These are phyloP conservation scores for Bjerkandera adusta DNA, from an alignment of 1,284 basidiomycete species.

Conservation along the genomic window DNA sequence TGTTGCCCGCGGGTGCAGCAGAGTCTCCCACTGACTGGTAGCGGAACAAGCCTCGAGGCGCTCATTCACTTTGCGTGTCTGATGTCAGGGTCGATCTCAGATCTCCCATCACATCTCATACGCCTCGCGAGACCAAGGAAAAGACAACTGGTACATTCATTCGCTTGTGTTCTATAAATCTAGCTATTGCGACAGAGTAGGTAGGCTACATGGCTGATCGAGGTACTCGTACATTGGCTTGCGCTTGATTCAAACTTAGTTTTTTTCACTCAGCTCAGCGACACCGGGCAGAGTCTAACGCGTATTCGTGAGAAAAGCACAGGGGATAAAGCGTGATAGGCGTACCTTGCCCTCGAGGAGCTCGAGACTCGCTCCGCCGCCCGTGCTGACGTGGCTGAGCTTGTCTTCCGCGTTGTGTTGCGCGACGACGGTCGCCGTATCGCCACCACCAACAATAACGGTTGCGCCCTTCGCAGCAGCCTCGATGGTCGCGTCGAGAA, in stretches of 20 bases:
- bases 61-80: neutral
- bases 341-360: conserved; percentile 94
- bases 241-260: conserved; percentile 7
- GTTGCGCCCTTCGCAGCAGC: conserved; percentile 86
- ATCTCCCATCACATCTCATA: too few species aligned
- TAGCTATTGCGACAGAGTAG: conserved; percentile 3
- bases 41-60: conserved; percentile 4
- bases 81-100: conserved; percentile 4
- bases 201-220: conserved; percentile 1
- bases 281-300: conserved; percentile 81
- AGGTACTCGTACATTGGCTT: conserved; percentile 7
- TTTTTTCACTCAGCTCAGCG: conserved; percentile 75
- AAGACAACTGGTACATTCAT: too few species aligned
- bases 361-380: conserved; percentile 95
- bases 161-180: too few species aligned
- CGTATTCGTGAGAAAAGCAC: too few species aligned
- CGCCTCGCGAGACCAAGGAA: too few species aligned
- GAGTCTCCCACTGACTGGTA: neutral
- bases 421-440: conserved; percentile 90
- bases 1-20: neutral
- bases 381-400: conserved; percentile 95
- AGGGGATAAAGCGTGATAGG: conserved; percentile 14
- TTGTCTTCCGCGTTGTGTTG: conserved; percentile 83
- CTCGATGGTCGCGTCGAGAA: conserved; percentile 87
- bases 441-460: conserved; percentile 94